Evolutionary conservation across 306 rosid species (phyloP), one percentile per base, ranked within the genome.

Genomic region (Trifolium fragiferum): DNA sequence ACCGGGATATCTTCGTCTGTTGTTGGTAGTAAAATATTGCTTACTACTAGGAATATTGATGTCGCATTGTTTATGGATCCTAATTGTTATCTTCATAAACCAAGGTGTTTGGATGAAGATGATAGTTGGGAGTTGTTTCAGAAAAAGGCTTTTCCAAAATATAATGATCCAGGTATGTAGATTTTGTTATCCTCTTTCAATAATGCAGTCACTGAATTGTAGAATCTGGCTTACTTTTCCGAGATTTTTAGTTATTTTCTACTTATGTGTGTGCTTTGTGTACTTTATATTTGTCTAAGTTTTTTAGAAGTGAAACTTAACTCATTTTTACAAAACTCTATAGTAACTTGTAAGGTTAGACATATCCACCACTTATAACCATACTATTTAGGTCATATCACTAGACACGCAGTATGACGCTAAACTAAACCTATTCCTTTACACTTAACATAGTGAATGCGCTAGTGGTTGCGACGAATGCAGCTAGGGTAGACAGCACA

Each of bases 51-150:
- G 10, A 86, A 76, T 16, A 59, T 2, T 37, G 83, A 81, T 1
- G 86, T 84, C n/a, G 82, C 87, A 0, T 50, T 65, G 33, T 49
- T 63, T 55, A 70, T 74, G 41, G 85, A 81, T 66, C 75, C 83
- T 15, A 58, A 18, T 12, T 75, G 87, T 35, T 78, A 81, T 59
- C 74, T 70, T 65, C 86, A 84, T 74, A 23, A 51, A 23, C 87
- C 81, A 37, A 61, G 66, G 25, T 79, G 81, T 75, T 71, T 85
- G 10, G 58, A 70, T 66, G 74, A 41, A 49, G 62, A 51, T 68
- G 72, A 81, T 12, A 77, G 90, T 18, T 87, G 86, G 86, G 81
- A 76, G 25, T 73, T 87, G 74, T 80, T 85, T 54, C 79, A 74
- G 60, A 84, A 79, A 75, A 89, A 84, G 74, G 87, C 90, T 21